These are phyloP conservation scores for Dryadomyces quercus-mongolicae DNA, from an alignment of 2,329 filamentous ascomycete genomes.

Conservation along the genomic window DNA sequence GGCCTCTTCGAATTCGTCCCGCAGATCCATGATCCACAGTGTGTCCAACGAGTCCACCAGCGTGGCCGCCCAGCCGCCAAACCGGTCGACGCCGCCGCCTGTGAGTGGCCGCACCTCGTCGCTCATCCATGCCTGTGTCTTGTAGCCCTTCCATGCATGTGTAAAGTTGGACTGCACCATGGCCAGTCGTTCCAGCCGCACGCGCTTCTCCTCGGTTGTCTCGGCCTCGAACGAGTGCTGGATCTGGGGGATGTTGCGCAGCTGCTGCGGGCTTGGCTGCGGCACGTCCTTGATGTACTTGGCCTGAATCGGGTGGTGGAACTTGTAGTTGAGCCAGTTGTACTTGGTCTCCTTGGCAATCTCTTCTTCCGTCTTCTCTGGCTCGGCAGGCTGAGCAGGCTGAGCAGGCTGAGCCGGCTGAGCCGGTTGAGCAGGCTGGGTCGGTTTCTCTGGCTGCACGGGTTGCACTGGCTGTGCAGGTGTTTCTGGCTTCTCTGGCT, in stretches of 20 bases:
- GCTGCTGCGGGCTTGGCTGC: background rate
- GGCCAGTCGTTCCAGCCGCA: slow-evolving; percentile 19
- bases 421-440: background rate
- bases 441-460: background rate
- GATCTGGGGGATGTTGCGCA: slow-evolving; percentile 19
- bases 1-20: slow-evolving; percentile 37
- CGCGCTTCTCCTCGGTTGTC: slow-evolving; percentile 11
- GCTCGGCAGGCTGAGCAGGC: background rate
- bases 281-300: slow-evolving; percentile 8
- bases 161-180: slow-evolving; percentile 23
- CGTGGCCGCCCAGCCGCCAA: slow-evolving; percentile 38
- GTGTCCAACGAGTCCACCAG: slow-evolving; percentile 40
- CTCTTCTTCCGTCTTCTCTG: background rate
- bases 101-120: slow-evolving; percentile 30
- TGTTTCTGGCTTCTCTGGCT: background rate
- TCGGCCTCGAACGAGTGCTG: slow-evolving; percentile 21
- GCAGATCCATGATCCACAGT: slow-evolving; percentile 45
- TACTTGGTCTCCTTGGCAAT: slow-evolving; percentile 2
- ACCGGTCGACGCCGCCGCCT: slow-evolving; percentile 23
- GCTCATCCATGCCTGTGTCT: slow-evolving; percentile 32
- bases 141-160: slow-evolving; percentile 31
- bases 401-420: background rate
- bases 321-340: slow-evolving; percentile 8
- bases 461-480: too few species aligned
- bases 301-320: slow-evolving; percentile 9